Base-by-base conservation (phyloP, 768 basidiomycete species). In the Amanita pseudoporphyria region DNA sequence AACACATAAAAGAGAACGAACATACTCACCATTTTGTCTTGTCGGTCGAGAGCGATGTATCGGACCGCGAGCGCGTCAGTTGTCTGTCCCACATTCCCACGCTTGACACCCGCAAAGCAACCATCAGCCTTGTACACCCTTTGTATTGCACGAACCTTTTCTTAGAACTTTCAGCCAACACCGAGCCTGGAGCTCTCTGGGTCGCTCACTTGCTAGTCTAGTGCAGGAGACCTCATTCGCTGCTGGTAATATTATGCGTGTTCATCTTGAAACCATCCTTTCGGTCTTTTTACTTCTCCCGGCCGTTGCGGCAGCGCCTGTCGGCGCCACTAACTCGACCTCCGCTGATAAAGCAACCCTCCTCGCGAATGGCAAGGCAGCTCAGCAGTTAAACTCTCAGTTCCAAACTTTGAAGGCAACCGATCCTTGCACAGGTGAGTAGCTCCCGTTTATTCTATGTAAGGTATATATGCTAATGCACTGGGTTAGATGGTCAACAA, bases 331-430 rank as follows among this genome's bases (percentile, higher is more conserved):
- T 32, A 67, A 64, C 9, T 69, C 73, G 2, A 60, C 61, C n/a
- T 54, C 47, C 66, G 57, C 71, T 24, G 70, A 74, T 57, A 59
- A 68, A 46, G 53, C 61, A 21, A 68, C 69, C n/a, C 68, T 79
- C 19, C 60, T 70, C 5, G 56, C 67, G 44, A 81, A 79, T 54
- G 79, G 69, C 12, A 64, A 68, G 52, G 58, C 64, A 33, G 79
- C 81, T 0, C 78, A 81, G 56, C 56, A 62, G 26, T 64, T 77
- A 24, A 83, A 83, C 53, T 57, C 63, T 1, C 61, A 71, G 40
- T 82, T 77, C 53, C 53, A 62, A 51, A 61, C 52, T 6, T 39
- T 78, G 19, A 73, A 68, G 1, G 49, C 52, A 1, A 62, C 64
- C 0, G 75, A 74, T 49, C 28, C 72, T 3, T 82, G 81, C 60